Base-by-base conservation (phyloP, 768 basidiomycete genomes). In the Leccinum incarnatum region DNA sequence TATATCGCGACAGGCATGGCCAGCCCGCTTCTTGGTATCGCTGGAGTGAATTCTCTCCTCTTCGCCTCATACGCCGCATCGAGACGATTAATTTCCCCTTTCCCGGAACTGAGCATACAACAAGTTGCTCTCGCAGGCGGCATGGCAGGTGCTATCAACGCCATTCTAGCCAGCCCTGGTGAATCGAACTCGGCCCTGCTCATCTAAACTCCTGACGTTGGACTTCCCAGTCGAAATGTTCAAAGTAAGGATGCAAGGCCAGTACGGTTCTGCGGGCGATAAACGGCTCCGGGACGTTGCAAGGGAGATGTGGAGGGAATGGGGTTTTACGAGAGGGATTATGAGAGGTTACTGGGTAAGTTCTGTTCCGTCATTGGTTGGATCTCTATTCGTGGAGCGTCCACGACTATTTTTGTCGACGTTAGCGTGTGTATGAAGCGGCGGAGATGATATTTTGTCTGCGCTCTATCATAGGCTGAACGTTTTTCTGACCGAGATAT, bases 291-390 rank as follows among this genome's bases (percentile, higher is more conserved):
- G 87, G 36, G 80, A 76, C 8, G 81, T 98, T 9, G 84, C 83
- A 15, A 77, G 75, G 21, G 94, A 95, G 63, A 93, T 95, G 87
- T 97, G 93, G 88, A 73, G 69, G 30, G 77, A 92, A 60, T 94
- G 88, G 82, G 96, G 97, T 0, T 86, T 98, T 61, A 76, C 85
- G 55, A 80, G 85, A 62, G 97, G 97, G 5, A 80, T 98, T 53
- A 97, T 99, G 95, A 79, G 97, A 19, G 97, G 97, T 1, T 98
- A 94, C 71, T 98, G 96, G 96, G 95, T 93, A 15, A 37, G 66
- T 45, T 47, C 15, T 21, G 14, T 23, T 53, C 61, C 77, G 3
- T 67, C 10, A 15, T 11, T 19, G 25, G 12, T 5, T 14, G 0
- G 7, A 7, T 57, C 49, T 50, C 15, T 30, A 27, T 52, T 30